phyloP scores from a whole-genome alignment of 2,329 filamentous ascomycete species.

The Colletotrichum sansevieriae region DNA sequence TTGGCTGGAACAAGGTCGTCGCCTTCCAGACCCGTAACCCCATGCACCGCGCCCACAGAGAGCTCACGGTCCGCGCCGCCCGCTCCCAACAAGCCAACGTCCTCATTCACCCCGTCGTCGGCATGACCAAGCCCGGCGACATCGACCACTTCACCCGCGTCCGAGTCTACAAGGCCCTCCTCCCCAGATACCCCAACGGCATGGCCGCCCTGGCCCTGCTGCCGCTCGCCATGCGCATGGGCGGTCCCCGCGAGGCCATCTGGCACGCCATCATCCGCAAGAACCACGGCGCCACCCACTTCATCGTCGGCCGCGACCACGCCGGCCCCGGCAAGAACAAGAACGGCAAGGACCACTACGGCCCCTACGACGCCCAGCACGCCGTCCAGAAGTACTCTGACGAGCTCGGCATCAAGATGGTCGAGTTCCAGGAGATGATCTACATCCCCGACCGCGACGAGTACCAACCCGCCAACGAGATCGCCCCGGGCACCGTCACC shows the following conservation, averaged over 20 bases:
- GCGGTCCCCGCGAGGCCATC: conserved; percentile 96
- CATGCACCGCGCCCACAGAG: conserved; percentile 98
- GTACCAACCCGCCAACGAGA: conserved; percentile 94
- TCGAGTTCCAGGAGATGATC: conserved; percentile 99
- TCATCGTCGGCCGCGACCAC: conserved; percentile 98
- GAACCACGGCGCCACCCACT: conserved; percentile 99
- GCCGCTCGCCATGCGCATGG: conserved; percentile 98
- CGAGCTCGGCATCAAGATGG: conserved; percentile 98
- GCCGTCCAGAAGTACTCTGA: conserved; percentile 96
- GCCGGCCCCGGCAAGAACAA: conserved; percentile 98
- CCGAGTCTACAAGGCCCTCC: conserved; percentile 96
- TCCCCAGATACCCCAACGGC: conserved; percentile 97
- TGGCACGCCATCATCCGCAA: conserved; percentile 99
- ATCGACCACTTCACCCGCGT: conserved; percentile 99
- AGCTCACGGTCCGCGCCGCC: conserved; percentile 96
- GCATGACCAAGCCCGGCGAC: conserved; percentile 98
- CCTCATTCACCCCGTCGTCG: conserved; percentile 98
- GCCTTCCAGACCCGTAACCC: conserved; percentile 99
- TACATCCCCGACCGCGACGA: conserved; percentile 98
- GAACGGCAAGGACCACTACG: conserved; percentile 96
- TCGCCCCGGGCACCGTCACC: conserved; percentile 85
- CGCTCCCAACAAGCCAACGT: conserved; percentile 98
- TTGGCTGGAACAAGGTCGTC: conserved; percentile 97
- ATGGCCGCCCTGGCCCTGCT: conserved; percentile 98
- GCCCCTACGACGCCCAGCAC: conserved; percentile 96